Conservation (phyloP, 257 asterid genomes). For the Cordia subcordata region DNA sequence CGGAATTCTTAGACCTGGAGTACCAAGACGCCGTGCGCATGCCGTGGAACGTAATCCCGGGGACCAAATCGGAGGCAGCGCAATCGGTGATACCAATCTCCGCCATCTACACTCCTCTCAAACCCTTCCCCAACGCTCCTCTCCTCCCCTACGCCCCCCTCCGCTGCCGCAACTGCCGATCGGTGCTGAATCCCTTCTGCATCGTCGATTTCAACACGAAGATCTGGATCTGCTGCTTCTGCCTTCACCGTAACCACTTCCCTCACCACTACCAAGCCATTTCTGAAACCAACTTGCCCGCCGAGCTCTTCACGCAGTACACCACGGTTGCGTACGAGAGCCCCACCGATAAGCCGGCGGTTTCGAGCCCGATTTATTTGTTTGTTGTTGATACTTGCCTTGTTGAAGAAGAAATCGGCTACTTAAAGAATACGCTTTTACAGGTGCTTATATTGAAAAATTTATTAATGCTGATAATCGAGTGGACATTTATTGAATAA, state of each 20-base stretch:
- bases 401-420: constrained; percentile 92
- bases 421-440: constrained; percentile 66
- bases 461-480: neutral
- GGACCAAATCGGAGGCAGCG: constrained; percentile 82
- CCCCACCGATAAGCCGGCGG: constrained; percentile 28
- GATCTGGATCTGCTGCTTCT: constrained; percentile 96
- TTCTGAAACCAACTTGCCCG: constrained; percentile 78
- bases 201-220: constrained; percentile 87
- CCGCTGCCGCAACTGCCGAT: constrained; percentile 93
- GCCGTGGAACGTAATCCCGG: constrained; percentile 99
- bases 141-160: constrained; percentile 81
- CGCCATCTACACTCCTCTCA: constrained; percentile 84
- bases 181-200: constrained; percentile 84
- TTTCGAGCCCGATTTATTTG: constrained; percentile 44
- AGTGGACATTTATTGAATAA: no score
- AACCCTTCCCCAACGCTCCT: constrained; percentile 64
- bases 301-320: constrained; percentile 89
- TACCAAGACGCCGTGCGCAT: constrained; percentile 79
- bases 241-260: constrained; percentile 77
- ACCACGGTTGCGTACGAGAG: constrained; percentile 85
- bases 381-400: constrained; percentile 84
- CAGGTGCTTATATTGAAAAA: constrained; percentile 47
- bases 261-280: constrained; percentile 87
- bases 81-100: constrained; percentile 91
- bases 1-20: constrained; percentile 83